Evolutionary conservation across 306 rosid species (phyloP).

Genomic region (Cicer arietinum): DNA sequence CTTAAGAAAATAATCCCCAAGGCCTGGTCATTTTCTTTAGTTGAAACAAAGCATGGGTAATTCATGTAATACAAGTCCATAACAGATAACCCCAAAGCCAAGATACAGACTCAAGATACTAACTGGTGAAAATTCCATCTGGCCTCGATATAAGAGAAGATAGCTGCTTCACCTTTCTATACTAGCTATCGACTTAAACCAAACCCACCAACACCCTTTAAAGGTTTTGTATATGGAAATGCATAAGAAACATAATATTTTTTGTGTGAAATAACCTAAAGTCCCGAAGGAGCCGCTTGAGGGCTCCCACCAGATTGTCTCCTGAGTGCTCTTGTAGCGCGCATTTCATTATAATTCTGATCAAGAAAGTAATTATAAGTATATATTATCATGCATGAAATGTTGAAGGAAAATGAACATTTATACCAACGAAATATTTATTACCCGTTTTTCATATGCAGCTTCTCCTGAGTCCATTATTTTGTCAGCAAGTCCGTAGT

Average conservation of each 20-base stretch:
- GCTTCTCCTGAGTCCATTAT: slow-evolving; percentile 53
- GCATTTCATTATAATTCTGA: slow-evolving; percentile 81
- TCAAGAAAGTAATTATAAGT: slow-evolving; percentile 32
- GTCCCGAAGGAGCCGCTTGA: slow-evolving; percentile 79
- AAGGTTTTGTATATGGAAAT: slow-evolving; percentile 36
- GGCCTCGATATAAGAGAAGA: slow-evolving; percentile 31
- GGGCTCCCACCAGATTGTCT: slow-evolving; percentile 65
- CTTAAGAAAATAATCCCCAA: slow-evolving; percentile 2
- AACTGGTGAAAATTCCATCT: slow-evolving; percentile 17
- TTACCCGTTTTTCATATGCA: slow-evolving; percentile 78
- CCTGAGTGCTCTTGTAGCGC: slow-evolving; percentile 72
- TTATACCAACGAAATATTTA: slow-evolving; percentile 30
- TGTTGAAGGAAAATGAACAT: slow-evolving; percentile 3
- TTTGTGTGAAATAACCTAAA: slow-evolving; percentile 52
- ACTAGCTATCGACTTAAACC: slow-evolving; percentile 26
- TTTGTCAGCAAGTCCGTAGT: slow-evolving; percentile 86
- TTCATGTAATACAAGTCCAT: slow-evolving; percentile 21
- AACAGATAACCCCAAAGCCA: slow-evolving; percentile 32
- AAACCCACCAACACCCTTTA: slow-evolving; percentile 40
- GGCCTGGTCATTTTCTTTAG: slow-evolving; percentile 25
- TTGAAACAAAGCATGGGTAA: slow-evolving; percentile 36
- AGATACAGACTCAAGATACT: slow-evolving; percentile 11
- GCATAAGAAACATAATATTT: slow-evolving; percentile 35
- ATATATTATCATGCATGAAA: slow-evolving; percentile 5
- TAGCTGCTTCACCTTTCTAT: slow-evolving; percentile 27